phyloP scores from a whole-genome alignment of 2,329 filamentous ascomycete genomes.

The Pseudonectria foliicola region DNA sequence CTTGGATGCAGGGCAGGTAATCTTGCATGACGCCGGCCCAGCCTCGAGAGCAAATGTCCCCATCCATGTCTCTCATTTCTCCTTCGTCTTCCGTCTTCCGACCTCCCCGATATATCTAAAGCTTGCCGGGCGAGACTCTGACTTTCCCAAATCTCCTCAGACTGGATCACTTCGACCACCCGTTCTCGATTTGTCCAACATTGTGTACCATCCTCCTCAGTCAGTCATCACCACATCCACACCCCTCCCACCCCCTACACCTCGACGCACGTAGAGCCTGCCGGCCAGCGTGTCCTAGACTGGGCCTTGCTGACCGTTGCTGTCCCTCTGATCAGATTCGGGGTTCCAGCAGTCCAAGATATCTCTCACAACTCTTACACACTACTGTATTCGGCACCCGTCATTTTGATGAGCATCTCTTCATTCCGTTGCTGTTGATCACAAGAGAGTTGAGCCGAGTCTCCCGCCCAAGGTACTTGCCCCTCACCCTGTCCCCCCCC shows the following conservation, averaged over 20 bases:
- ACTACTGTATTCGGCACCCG: conserved; percentile 8
- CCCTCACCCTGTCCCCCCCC: no score
- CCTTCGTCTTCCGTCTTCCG: conserved; percentile 14
- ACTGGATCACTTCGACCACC: conserved; percentile 18
- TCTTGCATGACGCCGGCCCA: conserved; percentile 25
- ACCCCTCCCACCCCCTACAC: conserved; percentile 8
- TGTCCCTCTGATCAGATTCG: conserved; percentile 10
- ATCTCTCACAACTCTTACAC: conserved; percentile 5
- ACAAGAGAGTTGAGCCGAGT: conserved; percentile 4
- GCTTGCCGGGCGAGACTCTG: conserved; percentile 21
- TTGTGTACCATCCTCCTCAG: no score
- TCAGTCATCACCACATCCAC: no score
- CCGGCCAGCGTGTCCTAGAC: conserved; percentile 5
- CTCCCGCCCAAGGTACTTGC: conserved; percentile 13
- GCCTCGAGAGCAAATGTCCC: conserved; percentile 29
- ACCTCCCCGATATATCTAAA: conserved; percentile 14
- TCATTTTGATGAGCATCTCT: conserved; percentile 12
- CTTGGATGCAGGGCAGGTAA: conserved; percentile 24
- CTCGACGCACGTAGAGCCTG: conserved; percentile 6
- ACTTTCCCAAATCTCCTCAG: conserved; percentile 21
- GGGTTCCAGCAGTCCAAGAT: conserved; percentile 13
- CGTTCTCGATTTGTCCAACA: conserved; percentile 1
- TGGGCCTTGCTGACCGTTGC: conserved; percentile 13
- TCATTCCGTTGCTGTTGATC: conserved; percentile 13
- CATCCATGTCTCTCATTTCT: conserved; percentile 20